phyloP scores from a whole-genome alignment of 192 early-diverging fungal species.

The Coemansia sp. region DNA sequence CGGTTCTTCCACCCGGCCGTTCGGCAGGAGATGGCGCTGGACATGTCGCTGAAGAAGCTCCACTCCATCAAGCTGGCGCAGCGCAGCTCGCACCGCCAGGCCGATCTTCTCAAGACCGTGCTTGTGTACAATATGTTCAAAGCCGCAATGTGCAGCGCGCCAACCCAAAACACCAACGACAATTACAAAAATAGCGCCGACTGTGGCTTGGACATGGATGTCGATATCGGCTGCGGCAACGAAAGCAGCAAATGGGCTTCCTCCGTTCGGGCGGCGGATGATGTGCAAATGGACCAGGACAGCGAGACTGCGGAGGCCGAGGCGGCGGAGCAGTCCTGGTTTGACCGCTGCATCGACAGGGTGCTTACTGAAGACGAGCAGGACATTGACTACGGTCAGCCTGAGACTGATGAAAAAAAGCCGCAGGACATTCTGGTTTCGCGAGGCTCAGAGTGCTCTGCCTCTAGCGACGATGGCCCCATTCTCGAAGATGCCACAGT shows the following conservation, averaged over 20 bases:
- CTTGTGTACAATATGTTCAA: constrained; percentile 54
- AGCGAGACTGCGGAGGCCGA: constrained; percentile 28
- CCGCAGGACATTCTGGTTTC: neutral
- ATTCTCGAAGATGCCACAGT: constrained; percentile 10
- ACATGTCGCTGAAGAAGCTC: constrained; percentile 48
- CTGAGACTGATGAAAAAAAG: neutral
- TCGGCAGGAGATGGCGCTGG: constrained; percentile 29
- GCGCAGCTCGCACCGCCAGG: constrained; percentile 33
- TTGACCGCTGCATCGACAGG: constrained; percentile 48
- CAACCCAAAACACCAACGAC: neutral
- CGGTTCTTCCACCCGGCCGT: constrained; percentile 25
- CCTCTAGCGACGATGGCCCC: neutral
- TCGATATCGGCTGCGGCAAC: constrained; percentile 11
- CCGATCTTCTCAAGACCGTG: constrained; percentile 45
- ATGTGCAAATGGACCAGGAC: constrained; percentile 5
- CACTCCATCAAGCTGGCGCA: constrained; percentile 37
- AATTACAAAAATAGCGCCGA: neutral
- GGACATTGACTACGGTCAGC: constrained; percentile 15
- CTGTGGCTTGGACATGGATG: constrained; percentile 20
- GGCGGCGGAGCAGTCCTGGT: constrained; percentile 54
- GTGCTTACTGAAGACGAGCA: constrained; percentile 37
- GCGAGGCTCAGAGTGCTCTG: neutral
- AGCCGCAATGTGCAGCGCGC: constrained; percentile 12
- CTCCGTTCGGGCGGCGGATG: constrained; percentile 1
- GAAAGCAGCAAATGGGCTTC: neutral